phyloP scores from a whole-genome alignment of 768 basidiomycete species.

The Candolleomyces eurysporus region DNA sequence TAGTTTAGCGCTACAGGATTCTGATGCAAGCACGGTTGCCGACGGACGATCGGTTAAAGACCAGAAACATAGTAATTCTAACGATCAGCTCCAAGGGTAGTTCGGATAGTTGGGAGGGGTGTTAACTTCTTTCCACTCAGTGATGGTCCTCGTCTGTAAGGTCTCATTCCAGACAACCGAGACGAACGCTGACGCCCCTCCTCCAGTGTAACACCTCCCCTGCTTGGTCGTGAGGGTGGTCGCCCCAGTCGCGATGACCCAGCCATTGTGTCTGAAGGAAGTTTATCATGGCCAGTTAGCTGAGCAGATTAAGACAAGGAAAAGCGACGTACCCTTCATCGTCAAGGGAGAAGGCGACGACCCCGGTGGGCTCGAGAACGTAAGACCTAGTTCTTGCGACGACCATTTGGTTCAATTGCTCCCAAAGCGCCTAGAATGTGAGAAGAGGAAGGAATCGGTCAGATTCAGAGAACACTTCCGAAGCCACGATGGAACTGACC shows the following conservation, averaged over 20 bases:
- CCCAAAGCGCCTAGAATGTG: neutral
- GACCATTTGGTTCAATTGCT: too few species aligned
- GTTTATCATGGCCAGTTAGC: neutral
- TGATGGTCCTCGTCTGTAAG: neutral
- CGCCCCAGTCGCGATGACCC: neutral
- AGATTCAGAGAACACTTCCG: neutral
- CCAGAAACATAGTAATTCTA: too few species aligned
- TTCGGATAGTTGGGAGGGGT: slow-evolving; percentile 6
- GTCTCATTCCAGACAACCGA: neutral
- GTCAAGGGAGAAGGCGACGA: neutral
- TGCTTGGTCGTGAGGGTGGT: neutral
- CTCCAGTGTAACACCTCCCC: neutral
- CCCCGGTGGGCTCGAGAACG: too few species aligned
- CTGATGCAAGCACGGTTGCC: too few species aligned
- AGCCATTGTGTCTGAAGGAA: neutral
- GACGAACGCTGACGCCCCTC: neutral
- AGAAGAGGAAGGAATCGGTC: neutral
- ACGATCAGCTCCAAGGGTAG: slow-evolving; percentile 2
- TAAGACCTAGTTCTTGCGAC: too few species aligned
- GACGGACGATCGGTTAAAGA: too few species aligned
- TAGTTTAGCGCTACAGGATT: too few species aligned
- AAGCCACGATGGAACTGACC: neutral
- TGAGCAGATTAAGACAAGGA: too few species aligned
- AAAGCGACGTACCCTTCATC: neutral
- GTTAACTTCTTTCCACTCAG: slow-evolving; percentile 4